Base-by-base conservation (phyloP, 2,329 filamentous ascomycete species). In the Epichloe aotearoae region DNA sequence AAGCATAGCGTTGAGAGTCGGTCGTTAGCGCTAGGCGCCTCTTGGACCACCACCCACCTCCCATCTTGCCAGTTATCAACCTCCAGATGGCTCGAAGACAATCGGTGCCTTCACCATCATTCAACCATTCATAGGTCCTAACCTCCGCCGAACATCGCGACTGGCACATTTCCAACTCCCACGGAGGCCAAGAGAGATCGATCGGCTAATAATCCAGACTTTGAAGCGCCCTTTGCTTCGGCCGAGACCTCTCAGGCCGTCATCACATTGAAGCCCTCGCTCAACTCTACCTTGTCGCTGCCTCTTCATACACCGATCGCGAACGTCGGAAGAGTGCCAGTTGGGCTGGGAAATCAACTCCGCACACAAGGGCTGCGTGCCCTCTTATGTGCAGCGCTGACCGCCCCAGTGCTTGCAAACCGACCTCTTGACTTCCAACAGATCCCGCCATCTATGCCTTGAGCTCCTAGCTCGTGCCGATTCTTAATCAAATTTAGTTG, bases 381-480 rank as follows among this genome's bases (percentile, higher is more conserved):
- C 51, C 53, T 51, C 49, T 46, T 37, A 45, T 49, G 44, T 50
- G 49, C 50, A 43, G 50, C 52, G 37, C 30, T 17, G 30, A 52
- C 38, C n/a, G 36, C 39, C 15, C 20, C 20, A 11, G 26, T 36
- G 26, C 17, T 36, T 19, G 30, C 47, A 42, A 26, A 15, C 39
- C 7, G 19, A 37, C 38, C 39, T 19, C 37, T 40, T n/a, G 33
- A 43, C 5, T 33, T 41, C 26, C 19, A 30, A 55, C 56, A 57
- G 61, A 62, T 59, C 57, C 58, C 60, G 11, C 23, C 36, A 17
- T 14, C 41, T 23, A 14, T 20, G 30, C 33, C 45, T 47, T 20
- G 36, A 38, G 8, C 38, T 36, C 57, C 60, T 58, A 58, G 23
- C 30, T 38, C 26, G 4, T n/a, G 36, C 17, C 20, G 30, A 34